Conservation (phyloP, 2,329 filamentous ascomycete genomes). For the Sporothrix euskadiensis region DNA sequence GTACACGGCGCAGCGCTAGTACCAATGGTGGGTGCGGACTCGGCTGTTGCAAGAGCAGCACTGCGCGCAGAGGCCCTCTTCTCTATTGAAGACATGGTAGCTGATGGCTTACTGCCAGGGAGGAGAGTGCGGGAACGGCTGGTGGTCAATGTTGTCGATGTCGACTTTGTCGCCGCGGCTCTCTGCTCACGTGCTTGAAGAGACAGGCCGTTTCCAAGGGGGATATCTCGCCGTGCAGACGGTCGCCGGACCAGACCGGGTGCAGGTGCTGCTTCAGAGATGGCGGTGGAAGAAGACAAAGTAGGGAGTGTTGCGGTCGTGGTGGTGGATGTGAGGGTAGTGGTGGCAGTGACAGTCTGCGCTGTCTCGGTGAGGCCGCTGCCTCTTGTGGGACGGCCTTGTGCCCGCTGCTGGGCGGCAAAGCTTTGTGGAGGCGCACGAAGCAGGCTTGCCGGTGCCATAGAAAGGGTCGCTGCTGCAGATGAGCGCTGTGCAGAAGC, state of each 20-base stretch:
- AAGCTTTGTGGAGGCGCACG: conserved; percentile 63
- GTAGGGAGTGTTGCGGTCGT: neutral
- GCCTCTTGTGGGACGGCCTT: conserved; percentile 46
- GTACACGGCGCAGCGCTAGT: neutral
- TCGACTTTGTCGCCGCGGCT: conserved; percentile 13
- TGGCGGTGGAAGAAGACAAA: neutral
- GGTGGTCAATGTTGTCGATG: neutral
- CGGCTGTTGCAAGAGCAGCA: neutral
- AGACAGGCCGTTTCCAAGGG: conserved; percentile 30
- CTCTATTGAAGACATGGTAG: conserved; percentile 6
- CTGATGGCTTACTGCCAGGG: conserved; percentile 28
- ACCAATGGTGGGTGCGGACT: conserved; percentile 12
- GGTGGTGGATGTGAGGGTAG: neutral
- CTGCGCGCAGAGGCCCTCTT: conserved; percentile 13
- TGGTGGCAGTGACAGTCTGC: neutral
- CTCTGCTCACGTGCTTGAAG: conserved; percentile 33
- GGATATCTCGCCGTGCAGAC: conserved; percentile 29
- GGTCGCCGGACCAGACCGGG: conserved; percentile 23
- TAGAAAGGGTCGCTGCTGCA: conserved; percentile 37
- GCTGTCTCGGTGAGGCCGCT: conserved; percentile 6
- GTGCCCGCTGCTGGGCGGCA: conserved; percentile 64
- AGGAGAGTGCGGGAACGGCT: conserved; percentile 30
- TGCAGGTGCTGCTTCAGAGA: neutral
- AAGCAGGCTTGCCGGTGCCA: conserved; percentile 42
- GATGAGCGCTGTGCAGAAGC: conserved; percentile 37